Base-by-base conservation (phyloP, 768 basidiomycete species). In the Asterophora parasitica region DNA sequence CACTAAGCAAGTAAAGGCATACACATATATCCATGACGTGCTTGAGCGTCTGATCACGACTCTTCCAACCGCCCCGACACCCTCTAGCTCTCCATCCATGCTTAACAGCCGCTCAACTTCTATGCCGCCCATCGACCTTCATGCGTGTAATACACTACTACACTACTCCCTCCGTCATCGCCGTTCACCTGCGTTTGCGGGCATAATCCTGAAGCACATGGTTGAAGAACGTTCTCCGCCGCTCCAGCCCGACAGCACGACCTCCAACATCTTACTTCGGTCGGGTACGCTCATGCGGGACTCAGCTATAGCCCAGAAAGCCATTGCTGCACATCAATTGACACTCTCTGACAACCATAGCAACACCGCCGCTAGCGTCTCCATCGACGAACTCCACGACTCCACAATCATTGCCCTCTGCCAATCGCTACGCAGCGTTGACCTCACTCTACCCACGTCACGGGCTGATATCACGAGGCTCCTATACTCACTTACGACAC, bases 91-190 rank as follows among this genome's bases (percentile, higher is more conserved):
- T 23, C n/a, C 3, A 34, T 42, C 20, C 41, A 44, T 23, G 30
- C 33, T 34, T 28, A 28, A 26, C 33, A 34, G 49, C 42, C 23
- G 4, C 39, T 53, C 35, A 46, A 40, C 48, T n/a, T n/a, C n/a
- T 16, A 55, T 51, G 34, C 59, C 59, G 4, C 58, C 57, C 13
- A 51, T 61, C 8, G 53, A 50, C 48, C 39, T 55, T 19, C 47
- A 59, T 8, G 52, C 58, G 10, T 85, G 81, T 62, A 85, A 87
- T 59, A 57, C 78, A 0, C 74, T 91, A 20, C 55, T 90, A 3
- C 73, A 84, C 51, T 89, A 88, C 60, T 68, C 81, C 4, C 70
- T 91, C 30, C 76, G 77, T 7, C 74, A 85, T 54, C 74, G 76
- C n/a, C 64, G 71, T 33, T 82, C 82, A 4, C 63, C 74, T 13